Evolutionary conservation across 2,329 filamentous ascomycete species (phyloP).

Genomic region (Neoscytalidium dimidiatum): DNA sequence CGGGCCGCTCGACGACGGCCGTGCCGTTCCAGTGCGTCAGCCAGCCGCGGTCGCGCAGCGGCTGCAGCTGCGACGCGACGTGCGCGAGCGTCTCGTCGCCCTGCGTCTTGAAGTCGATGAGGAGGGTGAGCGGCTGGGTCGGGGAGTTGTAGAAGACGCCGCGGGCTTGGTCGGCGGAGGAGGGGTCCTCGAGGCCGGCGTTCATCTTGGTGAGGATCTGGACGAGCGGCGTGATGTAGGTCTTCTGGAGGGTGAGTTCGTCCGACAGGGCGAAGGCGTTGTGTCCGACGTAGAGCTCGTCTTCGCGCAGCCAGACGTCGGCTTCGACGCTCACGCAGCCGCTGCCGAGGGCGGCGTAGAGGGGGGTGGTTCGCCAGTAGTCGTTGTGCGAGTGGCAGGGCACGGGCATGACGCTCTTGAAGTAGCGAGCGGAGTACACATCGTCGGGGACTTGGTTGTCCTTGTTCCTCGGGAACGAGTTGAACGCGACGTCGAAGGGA

Average conservation of each 20-base stretch:
- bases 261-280: conserved; percentile 47
- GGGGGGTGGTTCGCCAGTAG: conserved; percentile 57
- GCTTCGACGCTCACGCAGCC: conserved; percentile 61
- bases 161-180: conserved; percentile 43
- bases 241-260: conserved; percentile 49
- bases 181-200: conserved; percentile 32
- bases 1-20: conserved; percentile 41
- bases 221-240: conserved; percentile 57
- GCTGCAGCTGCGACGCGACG: conserved; percentile 43
- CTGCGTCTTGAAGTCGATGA: conserved; percentile 54
- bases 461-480: background rate
- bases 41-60: conserved; percentile 51
- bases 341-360: conserved; percentile 55
- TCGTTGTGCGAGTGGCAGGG: conserved; percentile 61
- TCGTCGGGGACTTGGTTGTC: background rate
- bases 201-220: conserved; percentile 49
- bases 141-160: conserved; percentile 56
- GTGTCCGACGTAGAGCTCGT: conserved; percentile 59
- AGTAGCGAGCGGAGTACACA: background rate
- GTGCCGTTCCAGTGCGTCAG: conserved; percentile 54
- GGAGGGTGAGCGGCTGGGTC: conserved; percentile 50
- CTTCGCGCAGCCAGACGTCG: conserved; percentile 56
- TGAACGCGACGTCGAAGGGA: background rate
- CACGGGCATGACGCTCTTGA: conserved; percentile 46
- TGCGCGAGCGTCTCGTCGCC: conserved; percentile 38